Base-by-base conservation (phyloP, 140 eudicot species). In the Senecio squalidus region DNA sequence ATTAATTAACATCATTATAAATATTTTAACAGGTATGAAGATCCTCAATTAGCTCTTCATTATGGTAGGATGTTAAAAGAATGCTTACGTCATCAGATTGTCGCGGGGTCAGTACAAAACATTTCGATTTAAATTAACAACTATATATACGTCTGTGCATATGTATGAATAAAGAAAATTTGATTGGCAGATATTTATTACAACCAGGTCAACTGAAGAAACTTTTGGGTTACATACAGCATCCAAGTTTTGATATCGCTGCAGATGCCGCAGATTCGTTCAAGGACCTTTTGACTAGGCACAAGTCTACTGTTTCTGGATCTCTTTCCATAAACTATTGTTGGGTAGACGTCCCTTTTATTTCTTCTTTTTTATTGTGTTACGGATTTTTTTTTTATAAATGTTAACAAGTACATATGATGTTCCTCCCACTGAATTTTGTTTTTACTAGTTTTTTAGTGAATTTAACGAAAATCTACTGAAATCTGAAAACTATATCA, bases 181-280 rank as follows among this genome's bases (percentile, higher is more conserved):
- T 26, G n/a, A 2, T 45, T 48, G 55, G 52, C 73, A 87, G 96
- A 14, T 83, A 83, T 38, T 58, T 87, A 17, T 68, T 87, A 53
- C 63, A 80, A 17, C 77, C 86, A 10, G 67, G 31, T 64, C 89
- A 78, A 31, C 61, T 80, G 70, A 66, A 72, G 80, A 83, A 78
- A 65, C 70, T 87, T 55, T 80, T 87, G 65, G 80, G 75, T 56
- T 87, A 78, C 64, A 78, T 87, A 28, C 89, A 87, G 66, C 86
- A 74, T 71, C 89, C 94, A 31, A 79, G 77, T 60, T 87, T 87
- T 62, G 96, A 83, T 70, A 74, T 87, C 67, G 83, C 98, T 50
- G 95, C 98, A 9, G 98, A 92, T 63, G 98, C 98, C 6, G 95
- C 94, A 55, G 95, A 92, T 13, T 87, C 98, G 15, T 92, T 92